Conservation (phyloP, 345 rosid species). For the Brassica carinata region DNA sequence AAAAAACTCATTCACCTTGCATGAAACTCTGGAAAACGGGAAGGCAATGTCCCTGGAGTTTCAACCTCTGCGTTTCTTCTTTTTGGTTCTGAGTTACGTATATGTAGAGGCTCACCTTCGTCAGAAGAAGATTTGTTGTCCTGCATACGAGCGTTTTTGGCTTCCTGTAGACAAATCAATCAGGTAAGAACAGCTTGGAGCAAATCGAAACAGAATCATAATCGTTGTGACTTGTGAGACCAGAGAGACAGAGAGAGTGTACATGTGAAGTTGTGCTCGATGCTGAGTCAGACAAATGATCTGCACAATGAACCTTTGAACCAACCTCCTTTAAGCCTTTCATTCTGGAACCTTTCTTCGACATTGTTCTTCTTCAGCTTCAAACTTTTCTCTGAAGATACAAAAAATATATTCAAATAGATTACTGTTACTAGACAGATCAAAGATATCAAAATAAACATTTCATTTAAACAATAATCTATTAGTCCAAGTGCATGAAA, state of each 20-base stretch:
- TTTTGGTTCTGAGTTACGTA: conserved; percentile 24
- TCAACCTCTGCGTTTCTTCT: conserved; percentile 32
- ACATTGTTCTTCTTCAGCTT: conserved; percentile 19
- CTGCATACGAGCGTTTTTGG: conserved; percentile 33
- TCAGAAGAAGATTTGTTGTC: conserved; percentile 33
- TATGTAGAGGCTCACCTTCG: conserved; percentile 40
- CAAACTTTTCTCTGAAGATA: neutral
- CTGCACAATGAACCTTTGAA: conserved; percentile 34
- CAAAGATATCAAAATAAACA: neutral
- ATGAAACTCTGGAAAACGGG: conserved; percentile 73
- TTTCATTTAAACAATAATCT: neutral
- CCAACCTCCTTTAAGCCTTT: conserved; percentile 19
- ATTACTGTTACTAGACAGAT: neutral
- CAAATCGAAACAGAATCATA: neutral
- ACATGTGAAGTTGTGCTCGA: conserved; percentile 49
- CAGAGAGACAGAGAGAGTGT: neutral
- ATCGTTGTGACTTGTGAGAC: conserved; percentile 7
- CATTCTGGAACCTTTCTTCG: neutral
- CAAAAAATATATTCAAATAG: neutral
- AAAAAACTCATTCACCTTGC: conserved; percentile 58
- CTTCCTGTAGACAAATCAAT: conserved; percentile 40
- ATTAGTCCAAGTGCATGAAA: too few relatives aligned
- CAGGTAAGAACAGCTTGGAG: too few relatives aligned
- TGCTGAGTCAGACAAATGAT: conserved; percentile 54
- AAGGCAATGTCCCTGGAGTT: conserved; percentile 48